These are phyloP conservation scores for Rhamnella rubrinervis DNA, from an alignment of 331 rosid genomes.

Conservation along the genomic window DNA sequence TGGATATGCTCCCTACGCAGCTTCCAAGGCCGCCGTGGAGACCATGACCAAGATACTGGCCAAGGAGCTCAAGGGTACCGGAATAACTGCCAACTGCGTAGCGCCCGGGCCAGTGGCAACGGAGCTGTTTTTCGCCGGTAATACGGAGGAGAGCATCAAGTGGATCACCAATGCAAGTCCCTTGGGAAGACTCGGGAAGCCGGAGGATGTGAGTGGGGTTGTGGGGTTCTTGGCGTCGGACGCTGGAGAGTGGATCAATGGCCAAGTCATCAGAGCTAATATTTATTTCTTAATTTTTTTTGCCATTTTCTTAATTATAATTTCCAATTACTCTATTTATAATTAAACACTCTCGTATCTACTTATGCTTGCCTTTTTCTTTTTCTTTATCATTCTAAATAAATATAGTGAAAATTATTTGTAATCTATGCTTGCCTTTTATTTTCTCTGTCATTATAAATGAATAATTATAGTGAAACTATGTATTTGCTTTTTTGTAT, in stretches of 20 bases:
- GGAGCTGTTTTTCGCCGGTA: slow-evolving; percentile 47
- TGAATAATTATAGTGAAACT: too few species aligned
- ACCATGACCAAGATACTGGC: slow-evolving; percentile 49
- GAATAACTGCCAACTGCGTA: slow-evolving; percentile 58
- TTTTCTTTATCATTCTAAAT: too few species aligned
- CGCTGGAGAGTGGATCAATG: slow-evolving; percentile 57
- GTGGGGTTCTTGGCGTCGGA: slow-evolving; percentile 55
- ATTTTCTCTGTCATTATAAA: too few species aligned
- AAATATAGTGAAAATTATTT: too few species aligned
- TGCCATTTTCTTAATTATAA: not conserved
- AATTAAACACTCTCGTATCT: too few species aligned
- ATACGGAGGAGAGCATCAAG: slow-evolving; percentile 37
- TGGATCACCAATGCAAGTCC: slow-evolving; percentile 30
- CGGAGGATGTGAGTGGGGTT: slow-evolving; percentile 37
- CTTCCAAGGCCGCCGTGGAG: slow-evolving; percentile 69
- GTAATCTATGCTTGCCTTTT: too few species aligned
- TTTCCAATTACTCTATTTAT: not conserved
- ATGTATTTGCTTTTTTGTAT: too few species aligned
- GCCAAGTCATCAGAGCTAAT: slow-evolving; percentile 48
- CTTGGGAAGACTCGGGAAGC: slow-evolving; percentile 41
- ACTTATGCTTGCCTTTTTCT: too few species aligned
- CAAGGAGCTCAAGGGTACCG: slow-evolving; percentile 58
- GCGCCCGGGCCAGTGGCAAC: slow-evolving; percentile 67
- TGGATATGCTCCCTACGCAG: slow-evolving; percentile 41
- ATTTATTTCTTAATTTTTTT: slow-evolving; percentile 5